Percentiles rank a stretch among this genome's conserved stretches.
These are phyloP conservation scores for Aspergillus thermomutatus DNA, from an alignment of 2,329 filamentous ascomycete genomes.

Conservation along the genomic window DNA sequence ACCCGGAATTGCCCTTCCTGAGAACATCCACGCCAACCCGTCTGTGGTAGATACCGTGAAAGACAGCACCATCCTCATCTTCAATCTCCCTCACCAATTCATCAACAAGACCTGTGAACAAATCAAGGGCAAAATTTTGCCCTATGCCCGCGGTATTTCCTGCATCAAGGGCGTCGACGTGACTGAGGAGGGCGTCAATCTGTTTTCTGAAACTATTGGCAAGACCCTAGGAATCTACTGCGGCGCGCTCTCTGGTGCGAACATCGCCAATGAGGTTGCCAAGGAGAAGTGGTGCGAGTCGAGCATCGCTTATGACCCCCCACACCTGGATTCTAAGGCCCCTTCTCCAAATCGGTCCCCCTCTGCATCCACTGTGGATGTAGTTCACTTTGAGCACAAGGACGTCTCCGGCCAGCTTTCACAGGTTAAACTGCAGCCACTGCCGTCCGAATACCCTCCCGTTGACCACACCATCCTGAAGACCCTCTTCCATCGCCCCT, in stretches of 20 bases:
- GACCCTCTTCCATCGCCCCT: conserved; percentile 87
- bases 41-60: conserved; percentile 66
- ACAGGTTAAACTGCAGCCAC: conserved; percentile 67
- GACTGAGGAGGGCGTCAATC: conserved; percentile 74
- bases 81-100: conserved; percentile 92
- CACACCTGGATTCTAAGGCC: conserved; percentile 77
- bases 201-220: conserved; percentile 95
- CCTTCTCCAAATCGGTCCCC: conserved; percentile 60
- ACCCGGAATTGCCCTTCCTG: conserved; percentile 76
- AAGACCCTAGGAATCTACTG: conserved; percentile 92
- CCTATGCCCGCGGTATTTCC: conserved; percentile 88
- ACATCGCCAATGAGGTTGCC: conserved; percentile 93
- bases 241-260: conserved; percentile 90
- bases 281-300: conserved; percentile 96
- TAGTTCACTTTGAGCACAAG: conserved; percentile 58
- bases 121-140: conserved; percentile 82
- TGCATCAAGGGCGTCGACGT: conserved; percentile 99
- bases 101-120: conserved; percentile 82
- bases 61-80: conserved; percentile 83
- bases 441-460: conserved; percentile 79
- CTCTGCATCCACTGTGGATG: conserved; percentile 49
- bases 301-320: conserved; percentile 93
- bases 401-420: conserved; percentile 66
- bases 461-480: conserved; percentile 82
- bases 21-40: conserved; percentile 56